These are phyloP conservation scores for Ascochyta lentis DNA, from an alignment of 2,329 filamentous ascomycete species.

Conservation along the genomic window DNA sequence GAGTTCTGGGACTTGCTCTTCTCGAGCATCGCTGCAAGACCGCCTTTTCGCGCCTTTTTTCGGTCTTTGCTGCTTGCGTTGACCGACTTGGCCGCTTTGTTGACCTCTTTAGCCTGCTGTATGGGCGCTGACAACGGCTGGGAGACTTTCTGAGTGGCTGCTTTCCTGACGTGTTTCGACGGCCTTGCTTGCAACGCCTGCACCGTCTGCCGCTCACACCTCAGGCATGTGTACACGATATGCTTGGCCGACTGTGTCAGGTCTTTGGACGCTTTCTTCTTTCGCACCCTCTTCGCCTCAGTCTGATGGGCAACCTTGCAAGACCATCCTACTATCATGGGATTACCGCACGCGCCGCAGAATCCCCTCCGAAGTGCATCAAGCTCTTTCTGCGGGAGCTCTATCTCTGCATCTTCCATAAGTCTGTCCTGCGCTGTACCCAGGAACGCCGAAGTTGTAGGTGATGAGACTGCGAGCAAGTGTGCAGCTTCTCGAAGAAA, in stretches of 20 bases:
- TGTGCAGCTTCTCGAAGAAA: slow-evolving; percentile 47
- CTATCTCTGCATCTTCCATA: slow-evolving; percentile 36
- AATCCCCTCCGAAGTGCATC: slow-evolving; percentile 39
- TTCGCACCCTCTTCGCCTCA: background rate
- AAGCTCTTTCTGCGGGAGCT: slow-evolving; percentile 35
- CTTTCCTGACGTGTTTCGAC: slow-evolving; percentile 27
- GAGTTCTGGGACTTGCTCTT: slow-evolving; percentile 50
- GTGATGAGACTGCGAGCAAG: slow-evolving; percentile 40
- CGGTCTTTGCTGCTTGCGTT: slow-evolving; percentile 61
- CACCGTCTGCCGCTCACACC: slow-evolving; percentile 43
- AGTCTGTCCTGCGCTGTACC: slow-evolving; percentile 38
- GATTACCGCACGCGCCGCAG: slow-evolving; percentile 49
- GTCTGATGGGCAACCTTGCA: slow-evolving; percentile 29
- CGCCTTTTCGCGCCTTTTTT: slow-evolving; percentile 62
- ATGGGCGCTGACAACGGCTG: slow-evolving; percentile 2
- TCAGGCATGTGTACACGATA: slow-evolving; percentile 37
- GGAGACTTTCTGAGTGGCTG: slow-evolving; percentile 3
- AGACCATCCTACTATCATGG: slow-evolving; percentile 48
- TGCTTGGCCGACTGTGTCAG: slow-evolving; percentile 23
- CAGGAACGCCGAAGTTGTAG: slow-evolving; percentile 42
- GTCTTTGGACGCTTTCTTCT: slow-evolving; percentile 7
- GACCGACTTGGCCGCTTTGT: slow-evolving; percentile 42
- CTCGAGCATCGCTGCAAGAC: slow-evolving; percentile 61
- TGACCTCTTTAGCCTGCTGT: slow-evolving; percentile 17
- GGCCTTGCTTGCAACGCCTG: slow-evolving; percentile 29